Evolutionary conservation across 176 grass and related monocot genomes (phyloP).

Genomic region (Rhynchospora pubera): DNA sequence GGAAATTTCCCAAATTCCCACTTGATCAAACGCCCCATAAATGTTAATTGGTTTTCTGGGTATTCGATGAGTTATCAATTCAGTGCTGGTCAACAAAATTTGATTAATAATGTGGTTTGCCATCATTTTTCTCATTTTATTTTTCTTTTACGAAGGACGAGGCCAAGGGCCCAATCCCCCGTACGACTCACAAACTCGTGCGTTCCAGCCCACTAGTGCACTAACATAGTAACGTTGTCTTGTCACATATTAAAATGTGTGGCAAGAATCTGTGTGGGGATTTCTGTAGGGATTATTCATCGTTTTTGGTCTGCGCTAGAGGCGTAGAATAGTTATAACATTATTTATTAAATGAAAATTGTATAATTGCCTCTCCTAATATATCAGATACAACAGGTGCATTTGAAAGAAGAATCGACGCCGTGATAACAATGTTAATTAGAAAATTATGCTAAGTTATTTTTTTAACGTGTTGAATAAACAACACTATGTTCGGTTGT

Average conservation of each 20-base stretch:
- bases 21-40: no score
- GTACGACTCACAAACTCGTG: neutral
- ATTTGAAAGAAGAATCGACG: no score
- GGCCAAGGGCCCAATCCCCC: neutral
- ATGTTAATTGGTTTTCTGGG: neutral
- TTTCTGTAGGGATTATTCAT: neutral
- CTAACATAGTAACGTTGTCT: neutral
- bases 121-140: neutral
- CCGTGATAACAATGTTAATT: no score
- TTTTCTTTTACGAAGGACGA: neutral
- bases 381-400: no score
- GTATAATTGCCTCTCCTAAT: no score
- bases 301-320: no score
- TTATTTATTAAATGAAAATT: no score
- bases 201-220: neutral
- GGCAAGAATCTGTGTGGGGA: neutral
- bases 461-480: no score
- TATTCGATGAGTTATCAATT: conserved; percentile 4
- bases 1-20: no score
- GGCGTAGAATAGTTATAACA: no score
- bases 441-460: no score
- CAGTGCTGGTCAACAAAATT: conserved; percentile 3
- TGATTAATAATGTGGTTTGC: neutral
- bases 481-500: no score
- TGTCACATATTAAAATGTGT: neutral